Percentiles rank a stretch among this genome's conserved stretches.
phyloP scores from a whole-genome alignment of 2,329 filamentous ascomycete species.

The Sclerotinia spermophila region DNA sequence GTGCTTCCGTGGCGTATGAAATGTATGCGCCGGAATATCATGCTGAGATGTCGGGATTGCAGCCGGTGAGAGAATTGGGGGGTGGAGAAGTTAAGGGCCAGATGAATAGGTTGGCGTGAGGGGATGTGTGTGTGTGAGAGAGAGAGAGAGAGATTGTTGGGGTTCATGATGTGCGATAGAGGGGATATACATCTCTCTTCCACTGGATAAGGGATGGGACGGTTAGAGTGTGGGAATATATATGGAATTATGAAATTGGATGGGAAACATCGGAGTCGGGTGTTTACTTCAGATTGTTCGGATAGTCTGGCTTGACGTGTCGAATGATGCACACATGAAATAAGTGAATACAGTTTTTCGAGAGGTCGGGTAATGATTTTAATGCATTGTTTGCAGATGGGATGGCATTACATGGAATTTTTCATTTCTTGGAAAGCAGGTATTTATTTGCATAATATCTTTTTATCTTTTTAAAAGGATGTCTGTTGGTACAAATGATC shows the following conservation, averaged over 20 bases:
- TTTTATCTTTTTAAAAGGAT: background rate
- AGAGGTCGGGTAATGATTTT: background rate
- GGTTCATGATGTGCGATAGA: background rate
- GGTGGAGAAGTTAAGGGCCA: background rate
- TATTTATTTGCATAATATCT: background rate
- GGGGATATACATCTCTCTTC: background rate
- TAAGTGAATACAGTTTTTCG: background rate
- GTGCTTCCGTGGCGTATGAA: background rate
- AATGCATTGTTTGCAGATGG: background rate
- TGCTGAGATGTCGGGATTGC: background rate
- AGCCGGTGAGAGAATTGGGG: background rate
- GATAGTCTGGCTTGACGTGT: background rate
- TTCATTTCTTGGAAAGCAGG: background rate
- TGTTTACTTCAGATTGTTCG: background rate
- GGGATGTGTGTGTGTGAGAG: too few species aligned
- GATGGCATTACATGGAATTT: background rate
- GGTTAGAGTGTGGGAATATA: background rate
- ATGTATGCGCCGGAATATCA: conserved; percentile 8
- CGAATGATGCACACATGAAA: background rate
- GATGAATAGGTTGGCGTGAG: background rate
- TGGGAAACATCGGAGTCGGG: background rate
- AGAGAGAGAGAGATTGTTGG: background rate
- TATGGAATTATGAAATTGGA: background rate
- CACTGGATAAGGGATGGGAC: background rate
- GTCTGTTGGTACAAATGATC: background rate